Percentiles rank a stretch among this genome's conserved stretches.
These are phyloP conservation scores for Corynascus novoguineensis DNA, from an alignment of 495 filamentous ascomycete species.

Conservation along the genomic window DNA sequence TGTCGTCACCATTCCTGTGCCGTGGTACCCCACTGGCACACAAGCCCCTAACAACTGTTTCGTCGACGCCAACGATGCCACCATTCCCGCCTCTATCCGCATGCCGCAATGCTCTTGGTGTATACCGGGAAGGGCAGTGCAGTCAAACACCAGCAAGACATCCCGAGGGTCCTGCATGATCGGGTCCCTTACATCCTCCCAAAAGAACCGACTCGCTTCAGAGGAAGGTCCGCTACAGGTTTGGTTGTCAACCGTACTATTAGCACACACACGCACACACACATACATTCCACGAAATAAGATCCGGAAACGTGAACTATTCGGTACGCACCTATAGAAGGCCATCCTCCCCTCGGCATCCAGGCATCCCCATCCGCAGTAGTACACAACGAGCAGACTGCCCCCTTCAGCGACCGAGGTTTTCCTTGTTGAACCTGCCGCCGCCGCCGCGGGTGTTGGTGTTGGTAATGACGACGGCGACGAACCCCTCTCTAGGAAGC, in stretches of 20 bases:
- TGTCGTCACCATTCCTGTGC: background rate
- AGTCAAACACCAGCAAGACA: conserved; percentile 27
- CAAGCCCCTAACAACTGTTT: conserved; percentile 29
- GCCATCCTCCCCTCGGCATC: conserved; percentile 21
- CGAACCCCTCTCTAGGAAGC: conserved; percentile 19
- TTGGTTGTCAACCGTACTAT: background rate
- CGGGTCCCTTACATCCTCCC: conserved; percentile 29
- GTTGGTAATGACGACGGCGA: no score
- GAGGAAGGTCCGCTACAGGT: background rate
- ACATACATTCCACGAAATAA: no score
- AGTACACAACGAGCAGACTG: conserved; percentile 24
- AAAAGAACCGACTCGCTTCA: conserved; percentile 19
- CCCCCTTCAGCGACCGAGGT: background rate
- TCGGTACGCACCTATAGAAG: conserved; percentile 22
- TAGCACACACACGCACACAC: background rate
- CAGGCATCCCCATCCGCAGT: conserved; percentile 19
- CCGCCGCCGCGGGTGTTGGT: no score
- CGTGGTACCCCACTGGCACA: background rate
- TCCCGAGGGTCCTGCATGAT: conserved; percentile 22
- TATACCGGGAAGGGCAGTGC: conserved; percentile 10
- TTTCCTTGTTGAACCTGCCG: no score
- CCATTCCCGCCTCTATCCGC: conserved; percentile 17
- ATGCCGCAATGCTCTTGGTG: conserved; percentile 9
- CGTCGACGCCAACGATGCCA: conserved; percentile 8
- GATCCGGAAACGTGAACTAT: background rate